phyloP scores from a whole-genome alignment of 345 rosid genomes.

The Corymbia maculata region DNA sequence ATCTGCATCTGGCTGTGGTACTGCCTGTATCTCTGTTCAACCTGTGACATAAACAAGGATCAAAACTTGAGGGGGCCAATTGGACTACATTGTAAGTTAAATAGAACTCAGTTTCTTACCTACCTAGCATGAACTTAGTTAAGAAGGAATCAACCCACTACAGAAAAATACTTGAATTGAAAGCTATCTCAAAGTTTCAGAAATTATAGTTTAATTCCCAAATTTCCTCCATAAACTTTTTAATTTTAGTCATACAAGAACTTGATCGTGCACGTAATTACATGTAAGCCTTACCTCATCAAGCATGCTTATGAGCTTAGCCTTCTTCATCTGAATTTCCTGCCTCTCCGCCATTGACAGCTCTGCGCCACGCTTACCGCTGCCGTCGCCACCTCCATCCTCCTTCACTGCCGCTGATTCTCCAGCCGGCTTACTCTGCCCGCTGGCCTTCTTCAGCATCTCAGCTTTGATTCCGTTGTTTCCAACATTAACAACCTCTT shows the following conservation, averaged over 20 bases:
- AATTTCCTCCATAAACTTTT: background rate
- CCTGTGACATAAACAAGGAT: constrained; percentile 22
- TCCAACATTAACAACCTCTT: constrained; percentile 85
- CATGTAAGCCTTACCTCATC: constrained; percentile 55
- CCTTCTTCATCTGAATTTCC: constrained; percentile 97
- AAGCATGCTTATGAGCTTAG: constrained; percentile 81
- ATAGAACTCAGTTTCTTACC: background rate
- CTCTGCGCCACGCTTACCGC: constrained; percentile 39
- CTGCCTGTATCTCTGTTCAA: constrained; percentile 95
- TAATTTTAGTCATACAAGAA: background rate
- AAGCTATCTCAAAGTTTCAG: background rate
- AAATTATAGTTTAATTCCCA: background rate
- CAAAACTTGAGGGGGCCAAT: background rate
- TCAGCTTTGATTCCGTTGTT: constrained; percentile 19
- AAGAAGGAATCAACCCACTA: background rate
- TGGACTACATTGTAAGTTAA: background rate
- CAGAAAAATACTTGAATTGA: background rate
- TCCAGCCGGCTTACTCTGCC: constrained; percentile 27
- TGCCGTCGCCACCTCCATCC: constrained; percentile 30
- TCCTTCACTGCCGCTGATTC: constrained; percentile 33
- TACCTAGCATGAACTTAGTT: background rate
- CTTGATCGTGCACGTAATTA: background rate
- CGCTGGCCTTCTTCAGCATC: constrained; percentile 31
- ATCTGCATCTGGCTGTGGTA: constrained; percentile 95
- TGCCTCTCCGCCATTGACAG: constrained; percentile 81